These are phyloP conservation scores for Grifola frondosa DNA, from an alignment of 1,284 basidiomycete genomes.

Conservation along the genomic window DNA sequence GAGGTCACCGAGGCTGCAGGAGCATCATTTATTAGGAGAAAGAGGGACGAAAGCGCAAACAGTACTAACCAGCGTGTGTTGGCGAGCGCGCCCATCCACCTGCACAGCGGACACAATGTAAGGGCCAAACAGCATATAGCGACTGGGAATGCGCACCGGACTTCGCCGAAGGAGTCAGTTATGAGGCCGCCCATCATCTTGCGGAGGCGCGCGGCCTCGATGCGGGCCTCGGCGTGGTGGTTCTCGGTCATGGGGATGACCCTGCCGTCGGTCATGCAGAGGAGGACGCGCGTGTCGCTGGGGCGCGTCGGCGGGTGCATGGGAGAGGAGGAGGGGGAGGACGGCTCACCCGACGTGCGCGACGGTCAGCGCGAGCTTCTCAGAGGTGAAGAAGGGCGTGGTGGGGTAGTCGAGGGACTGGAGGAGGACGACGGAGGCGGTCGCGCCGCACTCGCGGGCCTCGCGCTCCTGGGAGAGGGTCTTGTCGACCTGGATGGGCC, in stretches of 20 bases:
- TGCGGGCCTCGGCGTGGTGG: conserved; percentile 89
- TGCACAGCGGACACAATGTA: conserved; percentile 23
- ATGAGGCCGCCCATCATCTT: conserved; percentile 90
- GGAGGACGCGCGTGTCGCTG: conserved; percentile 87
- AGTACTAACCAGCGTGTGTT: conserved; percentile 82
- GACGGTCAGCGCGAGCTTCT: conserved; percentile 76
- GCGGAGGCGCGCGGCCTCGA: conserved; percentile 83
- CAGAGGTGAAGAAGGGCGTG: conserved; percentile 76
- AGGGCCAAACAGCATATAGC: conserved; percentile 3
- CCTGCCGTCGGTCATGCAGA: conserved; percentile 75
- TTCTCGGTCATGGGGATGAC: conserved; percentile 84
- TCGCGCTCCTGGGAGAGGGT: conserved; percentile 59
- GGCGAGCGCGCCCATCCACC: conserved; percentile 95
- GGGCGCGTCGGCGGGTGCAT: conserved; percentile 5
- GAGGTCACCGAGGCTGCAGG: conserved; percentile 81
- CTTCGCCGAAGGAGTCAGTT: conserved; percentile 95
- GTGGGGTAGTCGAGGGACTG: conserved; percentile 80
- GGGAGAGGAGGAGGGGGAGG: not conserved
- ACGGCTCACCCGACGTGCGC: conserved; percentile 83
- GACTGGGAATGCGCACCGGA: conserved; percentile 51
- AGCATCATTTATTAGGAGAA: conserved; percentile 6
- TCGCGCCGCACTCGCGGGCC: conserved; percentile 78
- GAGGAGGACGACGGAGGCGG: conserved; percentile 85
- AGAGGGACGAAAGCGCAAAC: not conserved
- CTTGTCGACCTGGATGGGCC: conserved; percentile 50